Evolutionary conservation across 176 grass and related monocot species (phyloP).

Genomic region (Ananas comosus): DNA sequence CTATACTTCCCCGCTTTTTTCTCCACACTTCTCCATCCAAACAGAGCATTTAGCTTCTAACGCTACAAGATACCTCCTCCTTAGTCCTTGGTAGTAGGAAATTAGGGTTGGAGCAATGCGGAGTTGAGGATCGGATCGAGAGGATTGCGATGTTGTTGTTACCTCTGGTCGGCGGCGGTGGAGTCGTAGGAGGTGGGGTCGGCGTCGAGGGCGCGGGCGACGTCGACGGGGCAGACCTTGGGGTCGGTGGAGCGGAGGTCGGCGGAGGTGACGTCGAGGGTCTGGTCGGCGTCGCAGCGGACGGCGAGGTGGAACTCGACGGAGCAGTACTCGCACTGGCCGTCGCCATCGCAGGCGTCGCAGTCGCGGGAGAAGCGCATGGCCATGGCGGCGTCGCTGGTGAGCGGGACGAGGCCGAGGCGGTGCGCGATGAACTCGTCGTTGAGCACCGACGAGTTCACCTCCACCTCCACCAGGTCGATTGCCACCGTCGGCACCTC

Average conservation of each 20-base stretch:
- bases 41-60: no score
- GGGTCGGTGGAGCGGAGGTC: conserved; percentile 57
- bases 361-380: conserved; percentile 99
- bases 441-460: conserved; percentile 93
- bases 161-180: conserved; percentile 35
- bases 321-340: conserved; percentile 82
- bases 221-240: conserved; percentile 61
- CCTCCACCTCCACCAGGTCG: conserved; percentile 87
- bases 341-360: conserved; percentile 84
- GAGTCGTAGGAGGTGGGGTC: conserved; percentile 26
- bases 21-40: no score
- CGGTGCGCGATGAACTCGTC: conserved; percentile 96
- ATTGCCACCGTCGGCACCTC: conserved; percentile 91
- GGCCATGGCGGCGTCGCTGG: conserved; percentile 62
- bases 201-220: conserved; percentile 24
- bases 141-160: conserved; percentile 1
- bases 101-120: no score
- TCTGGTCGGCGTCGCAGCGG: conserved; percentile 72
- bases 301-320: conserved; percentile 78
- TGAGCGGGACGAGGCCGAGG: conserved; percentile 90
- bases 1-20: no score
- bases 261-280: conserved; percentile 82
- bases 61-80: no score
- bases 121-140: no score
- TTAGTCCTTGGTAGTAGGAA: no score